Base-by-base conservation (phyloP, 257 asterid species). In the Ehretia macrophylla region DNA sequence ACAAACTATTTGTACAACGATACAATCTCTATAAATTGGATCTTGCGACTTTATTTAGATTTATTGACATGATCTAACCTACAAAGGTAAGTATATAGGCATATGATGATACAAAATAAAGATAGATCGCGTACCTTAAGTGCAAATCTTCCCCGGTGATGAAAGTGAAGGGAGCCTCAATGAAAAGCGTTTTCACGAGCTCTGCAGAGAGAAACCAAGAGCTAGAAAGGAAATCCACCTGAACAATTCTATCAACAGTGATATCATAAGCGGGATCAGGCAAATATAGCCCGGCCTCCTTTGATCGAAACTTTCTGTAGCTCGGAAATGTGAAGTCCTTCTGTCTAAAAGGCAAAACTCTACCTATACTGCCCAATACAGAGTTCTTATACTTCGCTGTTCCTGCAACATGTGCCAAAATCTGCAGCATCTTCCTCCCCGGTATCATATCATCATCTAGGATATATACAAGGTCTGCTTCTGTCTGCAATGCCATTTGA, bases 241-340 rank as follows among this genome's bases (percentile, higher is more conserved):
- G 87, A 56, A 89, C 95, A 14, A 93, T 85, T 65, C 68, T 73
- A 10, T 86, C 84, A 17, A 89, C 71, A 0, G 77, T 81, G 61
- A 93, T 86, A 56, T 89, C 91, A 64, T 93, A 93, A 49, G 99
- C 97, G 8, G 99, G 99, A 63, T 93, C 99, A 3, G 99, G 99
- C 77, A 93, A 69, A 57, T 93, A 93, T 22, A 93, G 83, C 11
- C 99, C 99, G 0, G 97, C 96, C 69, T 93, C 99, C 62, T 83
- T 93, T 0, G 99, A 84, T 6, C 91, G 76, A 37, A 83, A 83
- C 90, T 93, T 93, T 32, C 97, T 75, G 11, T 93, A 93, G 59
- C 97, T 93, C 0, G 97, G 99, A 48, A 93, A 89, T 0, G 86
- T 75, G 37, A 85, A 90, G 51, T 85, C 96, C 77, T 81, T 81